Conservation (phyloP, 2,329 filamentous ascomycete genomes). For the Diaporthe vaccinii region DNA sequence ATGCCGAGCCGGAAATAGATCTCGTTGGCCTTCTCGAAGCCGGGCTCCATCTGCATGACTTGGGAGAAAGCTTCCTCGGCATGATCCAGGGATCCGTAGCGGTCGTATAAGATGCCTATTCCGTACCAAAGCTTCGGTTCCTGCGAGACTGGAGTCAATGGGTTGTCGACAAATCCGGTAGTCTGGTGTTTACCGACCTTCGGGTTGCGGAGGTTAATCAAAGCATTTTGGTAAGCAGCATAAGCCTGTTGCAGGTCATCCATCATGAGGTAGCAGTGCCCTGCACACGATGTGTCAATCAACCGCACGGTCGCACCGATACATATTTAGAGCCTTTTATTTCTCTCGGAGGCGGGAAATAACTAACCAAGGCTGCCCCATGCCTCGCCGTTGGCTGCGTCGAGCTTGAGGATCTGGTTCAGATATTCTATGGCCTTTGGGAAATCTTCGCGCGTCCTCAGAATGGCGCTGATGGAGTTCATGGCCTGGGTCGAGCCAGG, state of each 20-base stretch:
- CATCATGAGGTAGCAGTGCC: constrained; percentile 99
- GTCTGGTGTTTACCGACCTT: constrained; percentile 72
- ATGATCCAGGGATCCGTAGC: constrained; percentile 96
- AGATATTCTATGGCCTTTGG: constrained; percentile 94
- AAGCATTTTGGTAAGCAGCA: constrained; percentile 93
- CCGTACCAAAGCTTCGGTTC: constrained; percentile 99
- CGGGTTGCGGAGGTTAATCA: constrained; percentile 92
- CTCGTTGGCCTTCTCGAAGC: constrained; percentile 98
- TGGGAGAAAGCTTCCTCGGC: constrained; percentile 98
- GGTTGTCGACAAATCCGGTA: constrained; percentile 7
- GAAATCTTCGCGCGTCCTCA: constrained; percentile 93
- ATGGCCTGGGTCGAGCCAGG: constrained; percentile 90
- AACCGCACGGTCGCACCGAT: constrained; percentile 16
- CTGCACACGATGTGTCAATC: constrained; percentile 59
- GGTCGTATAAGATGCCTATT: constrained; percentile 96
- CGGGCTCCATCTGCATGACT: constrained; percentile 98
- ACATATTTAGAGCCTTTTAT: constrained; percentile 45
- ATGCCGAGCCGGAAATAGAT: constrained; percentile 99
- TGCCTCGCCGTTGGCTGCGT: constrained; percentile 90
- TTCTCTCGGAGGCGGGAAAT: not conserved
- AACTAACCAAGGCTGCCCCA: constrained; percentile 89
- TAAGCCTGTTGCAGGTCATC: constrained; percentile 98
- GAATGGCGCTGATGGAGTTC: constrained; percentile 92
- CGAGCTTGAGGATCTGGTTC: constrained; percentile 90
- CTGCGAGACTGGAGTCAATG: constrained; percentile 56